Evolutionary conservation across 495 filamentous ascomycete genomes (phyloP), one percentile per base, ranked within the genome.

Genomic region (Hyphodiscus hymeniophilus): DNA sequence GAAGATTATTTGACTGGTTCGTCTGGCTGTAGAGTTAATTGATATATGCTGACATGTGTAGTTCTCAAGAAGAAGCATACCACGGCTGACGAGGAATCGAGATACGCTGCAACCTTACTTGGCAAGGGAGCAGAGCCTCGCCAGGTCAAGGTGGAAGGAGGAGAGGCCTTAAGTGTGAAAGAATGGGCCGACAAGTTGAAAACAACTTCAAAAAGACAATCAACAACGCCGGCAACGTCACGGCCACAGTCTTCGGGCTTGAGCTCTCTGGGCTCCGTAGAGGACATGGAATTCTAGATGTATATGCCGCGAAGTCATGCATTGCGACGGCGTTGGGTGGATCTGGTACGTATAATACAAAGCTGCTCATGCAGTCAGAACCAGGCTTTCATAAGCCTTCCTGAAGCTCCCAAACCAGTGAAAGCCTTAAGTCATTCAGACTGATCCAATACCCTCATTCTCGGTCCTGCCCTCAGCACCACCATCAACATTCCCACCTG

Each of bases 11-110:
- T 95, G 17, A 83, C 76, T 16, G 69, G 77, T 84, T 53, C 45
- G 46, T 55, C 15, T 38, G 12, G 1, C 22, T 21, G 1, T 17
- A 5, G 38, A 38, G 23, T n/a, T 26, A 16, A 12, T 15, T n/a
- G 8, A 3, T 22, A 20, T 1, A 4, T 31, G 17, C 60, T 61
- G 31, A 59, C 16, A 30, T 30, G 40, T 17, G 20, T 49, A 74
- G 76, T 77, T 3, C 67, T 95, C 47, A 92, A 89, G 63, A 85
- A 86, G 59, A 91, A 89, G 49, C 84, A 91, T 61, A 86, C 77
- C 63, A 90, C 89, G 58, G 85, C 79, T 3, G 81, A 81, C 32
- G 87, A 92, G 52, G 86, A 91, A 51, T 79, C 82, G 8, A 76
- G 89, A 51, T 94, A 82, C 62, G 73, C 80, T 26, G 87, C 87